Conservation (phyloP, 192 early-diverging fungal genomes). For the Geosiphon pyriformis region DNA sequence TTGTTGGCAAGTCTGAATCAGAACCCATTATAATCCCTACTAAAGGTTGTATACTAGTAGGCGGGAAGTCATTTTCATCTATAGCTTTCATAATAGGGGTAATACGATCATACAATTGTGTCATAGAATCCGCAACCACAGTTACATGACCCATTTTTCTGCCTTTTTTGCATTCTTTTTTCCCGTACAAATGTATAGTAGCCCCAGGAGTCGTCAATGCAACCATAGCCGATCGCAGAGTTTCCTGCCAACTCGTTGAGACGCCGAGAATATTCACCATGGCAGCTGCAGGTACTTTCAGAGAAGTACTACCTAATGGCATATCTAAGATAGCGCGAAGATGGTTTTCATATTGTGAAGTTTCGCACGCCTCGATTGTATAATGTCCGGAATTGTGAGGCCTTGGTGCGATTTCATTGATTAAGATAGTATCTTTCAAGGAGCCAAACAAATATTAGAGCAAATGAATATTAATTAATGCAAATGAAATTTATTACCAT, state of each 20-base stretch:
- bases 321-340: constrained; percentile 86
- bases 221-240: constrained; percentile 59
- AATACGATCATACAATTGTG: constrained; percentile 64
- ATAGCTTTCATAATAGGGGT: constrained; percentile 55
- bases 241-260: constrained; percentile 51
- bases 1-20: constrained; percentile 93
- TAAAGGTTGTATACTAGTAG: constrained; percentile 55
- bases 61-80: constrained; percentile 50
- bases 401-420: constrained; percentile 98
- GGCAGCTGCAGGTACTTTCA: constrained; percentile 86
- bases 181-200: constrained; percentile 93
- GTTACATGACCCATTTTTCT: constrained; percentile 99
- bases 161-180: constrained; percentile 77
- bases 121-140: constrained; percentile 79
- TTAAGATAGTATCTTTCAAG: too few species aligned
- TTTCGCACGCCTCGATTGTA: constrained; percentile 95
- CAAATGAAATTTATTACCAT: constrained; percentile 46
- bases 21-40: constrained; percentile 99
- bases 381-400: constrained; percentile 99
- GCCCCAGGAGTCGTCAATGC: constrained; percentile 78
- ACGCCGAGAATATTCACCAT: constrained; percentile 97
- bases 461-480: neutral
- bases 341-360: constrained; percentile 96
- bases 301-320: constrained; percentile 77
- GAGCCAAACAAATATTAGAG: too few species aligned